Conservation (phyloP, 768 basidiomycete species). For the Ramaria rubella region DNA sequence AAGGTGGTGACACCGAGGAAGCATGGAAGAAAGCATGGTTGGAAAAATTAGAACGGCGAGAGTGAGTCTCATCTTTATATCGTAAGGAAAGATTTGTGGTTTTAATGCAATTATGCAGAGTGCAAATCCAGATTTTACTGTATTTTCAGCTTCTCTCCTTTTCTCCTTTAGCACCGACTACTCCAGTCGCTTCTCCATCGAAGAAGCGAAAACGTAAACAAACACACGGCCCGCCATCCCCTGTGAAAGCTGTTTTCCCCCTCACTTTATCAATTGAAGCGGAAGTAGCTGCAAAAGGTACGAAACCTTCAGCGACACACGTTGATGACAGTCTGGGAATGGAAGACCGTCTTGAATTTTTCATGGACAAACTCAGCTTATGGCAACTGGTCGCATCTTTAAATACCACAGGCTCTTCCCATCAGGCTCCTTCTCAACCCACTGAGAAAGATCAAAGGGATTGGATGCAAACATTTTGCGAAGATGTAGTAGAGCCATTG, state of each 20-base stretch:
- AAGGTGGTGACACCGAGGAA: constrained; percentile 36
- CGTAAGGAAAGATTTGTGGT: not conserved
- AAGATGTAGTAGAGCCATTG: constrained; percentile 53
- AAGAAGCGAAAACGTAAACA: constrained; percentile 18
- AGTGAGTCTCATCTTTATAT: constrained; percentile 20
- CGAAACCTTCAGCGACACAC: not conserved
- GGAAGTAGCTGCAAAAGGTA: constrained; percentile 16
- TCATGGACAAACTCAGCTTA: constrained; percentile 74
- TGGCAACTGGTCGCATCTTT: constrained; percentile 58
- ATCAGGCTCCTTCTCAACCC: not conserved
- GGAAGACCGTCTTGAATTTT: constrained; percentile 57
- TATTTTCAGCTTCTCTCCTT: constrained; percentile 60
- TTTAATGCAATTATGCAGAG: constrained; percentile 33
- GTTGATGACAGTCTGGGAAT: constrained; percentile 16
- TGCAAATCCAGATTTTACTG: constrained; percentile 69
- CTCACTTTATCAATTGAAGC: constrained; percentile 15
- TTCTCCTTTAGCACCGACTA: constrained; percentile 23
- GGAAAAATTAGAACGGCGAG: constrained; percentile 57
- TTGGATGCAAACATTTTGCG: constrained; percentile 71
- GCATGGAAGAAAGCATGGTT: constrained; percentile 53
- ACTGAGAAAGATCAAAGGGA: constrained; percentile 33
- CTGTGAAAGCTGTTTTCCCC: constrained; percentile 10
- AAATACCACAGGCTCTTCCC: constrained; percentile 14
- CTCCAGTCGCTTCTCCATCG: not conserved
- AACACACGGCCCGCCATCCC: constrained; percentile 19